phyloP scores from a whole-genome alignment of 768 basidiomycete species.

The Mycena pura region DNA sequence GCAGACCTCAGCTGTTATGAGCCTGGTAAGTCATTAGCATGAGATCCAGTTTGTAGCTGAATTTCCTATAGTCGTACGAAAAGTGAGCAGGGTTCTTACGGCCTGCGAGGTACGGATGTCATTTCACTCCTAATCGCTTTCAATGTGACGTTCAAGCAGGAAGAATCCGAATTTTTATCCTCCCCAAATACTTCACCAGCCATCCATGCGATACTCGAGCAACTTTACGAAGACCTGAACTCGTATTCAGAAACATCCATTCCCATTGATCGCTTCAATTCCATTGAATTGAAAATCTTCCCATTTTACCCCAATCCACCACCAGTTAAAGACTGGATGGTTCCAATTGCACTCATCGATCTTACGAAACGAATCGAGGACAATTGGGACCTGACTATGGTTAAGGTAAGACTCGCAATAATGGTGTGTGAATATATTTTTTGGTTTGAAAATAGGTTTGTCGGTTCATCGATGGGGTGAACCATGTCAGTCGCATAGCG shows the following conservation, averaged over 20 bases:
- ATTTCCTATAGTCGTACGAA: constrained; percentile 67
- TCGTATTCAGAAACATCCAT: constrained; percentile 98
- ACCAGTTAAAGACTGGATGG: constrained; percentile 91
- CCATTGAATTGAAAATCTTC: constrained; percentile 94
- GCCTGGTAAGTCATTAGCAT: constrained; percentile 49
- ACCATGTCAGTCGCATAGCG: constrained; percentile 91
- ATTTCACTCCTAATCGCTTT: not conserved
- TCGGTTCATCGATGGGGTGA: constrained; percentile 86
- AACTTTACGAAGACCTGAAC: constrained; percentile 96
- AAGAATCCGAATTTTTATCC: constrained; percentile 91
- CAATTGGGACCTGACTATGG: constrained; percentile 97
- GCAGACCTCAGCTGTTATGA: constrained; percentile 96
- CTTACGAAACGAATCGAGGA: constrained; percentile 81
- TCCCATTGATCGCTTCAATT: constrained; percentile 88
- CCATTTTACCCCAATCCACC: constrained; percentile 97
- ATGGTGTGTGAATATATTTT: not conserved
- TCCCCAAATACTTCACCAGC: constrained; percentile 68
- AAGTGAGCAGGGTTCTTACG: constrained; percentile 88
- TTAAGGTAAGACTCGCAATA: constrained; percentile 59
- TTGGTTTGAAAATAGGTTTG: constrained; percentile 58
- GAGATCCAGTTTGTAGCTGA: not conserved
- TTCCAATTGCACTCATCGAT: constrained; percentile 89
- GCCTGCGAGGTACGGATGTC: constrained; percentile 75
- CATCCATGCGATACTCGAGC: constrained; percentile 88
- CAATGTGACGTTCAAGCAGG: constrained; percentile 47